Evolutionary conservation across 2,329 filamentous ascomycete genomes (phyloP).

Genomic region (Phyllosticta citrichinensis): DNA sequence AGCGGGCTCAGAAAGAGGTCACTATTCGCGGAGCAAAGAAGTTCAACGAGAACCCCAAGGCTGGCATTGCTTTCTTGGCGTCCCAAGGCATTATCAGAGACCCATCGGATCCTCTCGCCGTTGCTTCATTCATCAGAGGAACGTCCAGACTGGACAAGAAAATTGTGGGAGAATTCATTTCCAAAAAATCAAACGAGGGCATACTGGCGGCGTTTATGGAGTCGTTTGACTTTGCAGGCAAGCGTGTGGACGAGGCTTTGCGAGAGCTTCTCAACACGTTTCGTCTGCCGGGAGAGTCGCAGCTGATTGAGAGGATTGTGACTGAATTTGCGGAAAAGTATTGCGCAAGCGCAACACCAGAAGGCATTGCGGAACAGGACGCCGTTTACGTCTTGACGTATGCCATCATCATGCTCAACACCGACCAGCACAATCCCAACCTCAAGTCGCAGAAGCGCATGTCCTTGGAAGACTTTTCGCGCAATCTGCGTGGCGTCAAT

Average conservation of each 20-base stretch:
- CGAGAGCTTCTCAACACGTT: slow-evolving; percentile 83
- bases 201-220: slow-evolving; percentile 76
- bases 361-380: slow-evolving; percentile 74
- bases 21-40: slow-evolving; percentile 81
- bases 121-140: slow-evolving; percentile 79
- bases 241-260: slow-evolving; percentile 83
- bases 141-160: slow-evolving; percentile 86
- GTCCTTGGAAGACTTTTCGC: slow-evolving; percentile 71
- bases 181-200: slow-evolving; percentile 80
- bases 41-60: slow-evolving; percentile 93
- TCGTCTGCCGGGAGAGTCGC: slow-evolving; percentile 84
- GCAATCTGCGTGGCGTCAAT: slow-evolving; percentile 87
- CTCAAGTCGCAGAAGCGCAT: slow-evolving; percentile 71
- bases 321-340: slow-evolving; percentile 82
- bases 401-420: slow-evolving; percentile 95
- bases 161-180: slow-evolving; percentile 81
- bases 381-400: slow-evolving; percentile 86
- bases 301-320: slow-evolving; percentile 86
- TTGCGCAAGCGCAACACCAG: slow-evolving; percentile 56
- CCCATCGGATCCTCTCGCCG: slow-evolving; percentile 59
- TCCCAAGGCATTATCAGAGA: slow-evolving; percentile 78
- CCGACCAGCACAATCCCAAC: slow-evolving; percentile 93
- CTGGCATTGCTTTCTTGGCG: slow-evolving; percentile 74
- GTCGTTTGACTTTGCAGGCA: slow-evolving; percentile 77
- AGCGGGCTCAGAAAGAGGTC: slow-evolving; percentile 70